Evolutionary conservation across 805 yeast genomes (phyloP).

Genomic region (Candida glaebosa): DNA sequence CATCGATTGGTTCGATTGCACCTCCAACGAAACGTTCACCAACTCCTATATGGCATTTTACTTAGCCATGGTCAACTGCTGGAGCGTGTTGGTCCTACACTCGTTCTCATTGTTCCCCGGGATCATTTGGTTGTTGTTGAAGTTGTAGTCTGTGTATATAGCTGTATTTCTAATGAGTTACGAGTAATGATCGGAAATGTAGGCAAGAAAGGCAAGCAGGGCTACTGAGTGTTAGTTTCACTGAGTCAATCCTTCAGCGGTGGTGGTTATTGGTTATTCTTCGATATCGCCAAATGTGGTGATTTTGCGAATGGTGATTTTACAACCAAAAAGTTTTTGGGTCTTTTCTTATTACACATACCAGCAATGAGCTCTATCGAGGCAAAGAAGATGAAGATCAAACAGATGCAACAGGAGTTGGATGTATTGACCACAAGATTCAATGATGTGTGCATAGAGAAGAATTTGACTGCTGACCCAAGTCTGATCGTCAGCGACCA

Average conservation of each 20-base stretch:
- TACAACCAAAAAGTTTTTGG: neutral
- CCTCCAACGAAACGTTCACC: neutral
- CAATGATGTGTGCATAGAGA: neutral
- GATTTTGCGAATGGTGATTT: neutral
- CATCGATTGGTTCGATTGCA: neutral
- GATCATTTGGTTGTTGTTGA: neutral
- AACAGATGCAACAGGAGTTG: neutral
- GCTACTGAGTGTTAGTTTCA: too few relatives aligned
- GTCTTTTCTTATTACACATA: too few relatives aligned
- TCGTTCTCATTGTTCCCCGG: neutral
- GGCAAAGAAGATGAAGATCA: neutral
- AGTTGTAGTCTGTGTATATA: neutral
- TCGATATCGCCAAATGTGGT: too few relatives aligned
- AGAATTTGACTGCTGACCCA: conserved; percentile 32
- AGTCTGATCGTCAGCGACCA: conserved; percentile 48
- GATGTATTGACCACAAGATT: neutral
- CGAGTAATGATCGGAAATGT: neutral
- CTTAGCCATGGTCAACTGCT: conserved; percentile 3
- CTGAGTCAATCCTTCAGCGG: too few relatives aligned
- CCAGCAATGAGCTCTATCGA: neutral
- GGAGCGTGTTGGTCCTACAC: conserved; percentile 5
- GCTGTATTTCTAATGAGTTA: neutral
- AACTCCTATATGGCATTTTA: conserved; percentile 5
- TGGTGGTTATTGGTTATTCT: too few relatives aligned
- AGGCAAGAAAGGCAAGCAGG: too few relatives aligned